Evolutionary conservation across 305 asterid genomes (phyloP).

Genomic region (Striga hermonthica): DNA sequence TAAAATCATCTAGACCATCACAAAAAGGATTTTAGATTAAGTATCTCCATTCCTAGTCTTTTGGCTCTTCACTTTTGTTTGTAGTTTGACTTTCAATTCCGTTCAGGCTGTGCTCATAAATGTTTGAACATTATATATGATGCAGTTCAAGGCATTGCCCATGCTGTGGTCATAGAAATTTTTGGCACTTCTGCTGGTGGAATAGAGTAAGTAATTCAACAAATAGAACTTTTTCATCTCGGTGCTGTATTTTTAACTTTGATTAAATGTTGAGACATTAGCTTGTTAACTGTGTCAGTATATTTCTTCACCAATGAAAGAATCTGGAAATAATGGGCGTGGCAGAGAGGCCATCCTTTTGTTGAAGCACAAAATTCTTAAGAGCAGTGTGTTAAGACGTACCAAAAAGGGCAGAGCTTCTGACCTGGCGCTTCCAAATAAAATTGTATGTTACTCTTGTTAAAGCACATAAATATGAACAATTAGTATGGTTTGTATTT

Average conservation of each 20-base stretch:
- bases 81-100: too few species aligned
- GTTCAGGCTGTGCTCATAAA: neutral
- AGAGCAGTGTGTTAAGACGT: slow-evolving; percentile 72
- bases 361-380: slow-evolving; percentile 70
- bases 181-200: slow-evolving; percentile 95
- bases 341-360: slow-evolving; percentile 78
- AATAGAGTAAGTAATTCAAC: slow-evolving; percentile 59
- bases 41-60: slow-evolving; percentile 23
- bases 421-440: slow-evolving; percentile 88
- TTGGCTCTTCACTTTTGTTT: neutral
- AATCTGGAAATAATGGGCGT: slow-evolving; percentile 41
- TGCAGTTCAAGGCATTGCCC: slow-evolving; percentile 64
- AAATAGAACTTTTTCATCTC: slow-evolving; percentile 11
- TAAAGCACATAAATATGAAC: slow-evolving; percentile 20
- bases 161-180: slow-evolving; percentile 68
- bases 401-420: slow-evolving; percentile 94
- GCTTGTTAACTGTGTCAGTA: slow-evolving; percentile 43
- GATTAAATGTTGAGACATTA: slow-evolving; percentile 22
- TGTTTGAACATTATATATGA: slow-evolving; percentile 29
- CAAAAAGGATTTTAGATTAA: slow-evolving; percentile 14
- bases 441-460: slow-evolving; percentile 55
- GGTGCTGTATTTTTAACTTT: slow-evolving; percentile 14
- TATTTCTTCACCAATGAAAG: slow-evolving; percentile 75
- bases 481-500: slow-evolving; percentile 24
- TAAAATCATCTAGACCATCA: slow-evolving; percentile 10